Evolutionary conservation across 83 land plant genomes (phyloP), one percentile per base, ranked within the genome.

Genomic region (Picea abies): DNA sequence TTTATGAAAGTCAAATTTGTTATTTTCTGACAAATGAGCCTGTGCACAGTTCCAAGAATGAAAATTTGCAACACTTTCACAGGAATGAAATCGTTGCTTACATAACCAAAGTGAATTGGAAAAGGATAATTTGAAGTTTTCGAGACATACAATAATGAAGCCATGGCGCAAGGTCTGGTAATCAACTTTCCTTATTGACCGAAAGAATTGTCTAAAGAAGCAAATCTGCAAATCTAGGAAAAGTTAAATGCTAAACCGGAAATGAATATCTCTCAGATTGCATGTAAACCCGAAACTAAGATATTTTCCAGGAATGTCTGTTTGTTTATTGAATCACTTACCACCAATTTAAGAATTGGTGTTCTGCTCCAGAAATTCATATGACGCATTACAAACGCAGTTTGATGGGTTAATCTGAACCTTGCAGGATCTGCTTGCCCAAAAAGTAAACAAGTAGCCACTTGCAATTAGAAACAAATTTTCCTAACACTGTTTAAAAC

Each of bases 101-200:
- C 4, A 39, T 23, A 35, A 63, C 83, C 8, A 77, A 78, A 61
- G 0, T 44, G 26, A 60, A 60, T 1, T 32, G 2, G 5, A 61
- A 63, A 78, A 23, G 12, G 29, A 29, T 12, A 19, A 25, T 23
- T 52, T 25, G 32, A 56, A 44, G n/a, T 25, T 11, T 79, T 32
- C 1, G 3, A 84, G 23, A 9, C 86, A 69, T 84, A 90, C 90
- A 85, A 63, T 86, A 22, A 90, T 88, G 71, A 90, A 90, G 63
- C 92, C 92, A 84, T 88, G 90, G 68, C 89, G 64, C 41, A 90
- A 78, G 2, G 90, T 83, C 22, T 84, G 80, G 76, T 90, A 90
- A 81, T 90, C 92, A 60, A 86, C 89, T 73, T 90, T 90, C n/a
- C 84, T 75, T 72, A 90, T 87, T 10, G 89, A 84, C 64, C 81